Base-by-base conservation (phyloP, 2,329 filamentous ascomycete genomes). In the Penicillium sp. region DNA sequence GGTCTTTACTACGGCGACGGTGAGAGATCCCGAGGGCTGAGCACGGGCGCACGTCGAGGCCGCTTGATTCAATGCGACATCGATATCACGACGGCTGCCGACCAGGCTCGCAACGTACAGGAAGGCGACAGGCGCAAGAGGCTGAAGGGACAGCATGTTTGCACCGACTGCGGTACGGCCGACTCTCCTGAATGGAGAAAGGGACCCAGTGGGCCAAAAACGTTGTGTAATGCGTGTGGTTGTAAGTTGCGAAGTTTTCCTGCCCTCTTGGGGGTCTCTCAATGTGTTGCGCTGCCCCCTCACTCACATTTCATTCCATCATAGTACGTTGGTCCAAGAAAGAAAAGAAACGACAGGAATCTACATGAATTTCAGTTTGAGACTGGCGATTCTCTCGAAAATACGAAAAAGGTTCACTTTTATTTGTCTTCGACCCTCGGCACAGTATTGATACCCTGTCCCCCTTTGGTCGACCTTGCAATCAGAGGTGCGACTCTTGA, bases 151-250 rank as follows among this genome's bases (percentile, higher is more conserved):
- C 90, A 96, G 74, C 96, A 96, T 65, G 88, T 95, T 34, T 97
- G 91, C 69, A 91, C 88, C 1, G 91, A 96, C 67, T 97, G 91
- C 70, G 90, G 91, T 75, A 96, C 89, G 0, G 77, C 94, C 36
- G 90, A 96, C 64, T 95, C 88, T 12, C 91, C 91, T 0, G 91
- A 97, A 73, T 97, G 91, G 91, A 80, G 91, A 53, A 96, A 95
- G 68, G 91, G 91, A 0, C 91, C 91, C 0, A 88, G 82, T 53
- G 91, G 91, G 2, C 90, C 90, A 1, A 96, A 97, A 70, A 96
- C 91, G 7, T 73, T 97, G 9, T 97, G 91, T 70, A 97, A 97
- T 72, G 91, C 91, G 6, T 97, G 91, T 65, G 91, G 91, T 83
- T 87, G 80, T 80, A 60, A 71, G 76, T 75, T 39, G 29, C 49